phyloP scores from a whole-genome alignment of 805 yeast genomes.

The Tetrapisispora nanseiensis region DNA sequence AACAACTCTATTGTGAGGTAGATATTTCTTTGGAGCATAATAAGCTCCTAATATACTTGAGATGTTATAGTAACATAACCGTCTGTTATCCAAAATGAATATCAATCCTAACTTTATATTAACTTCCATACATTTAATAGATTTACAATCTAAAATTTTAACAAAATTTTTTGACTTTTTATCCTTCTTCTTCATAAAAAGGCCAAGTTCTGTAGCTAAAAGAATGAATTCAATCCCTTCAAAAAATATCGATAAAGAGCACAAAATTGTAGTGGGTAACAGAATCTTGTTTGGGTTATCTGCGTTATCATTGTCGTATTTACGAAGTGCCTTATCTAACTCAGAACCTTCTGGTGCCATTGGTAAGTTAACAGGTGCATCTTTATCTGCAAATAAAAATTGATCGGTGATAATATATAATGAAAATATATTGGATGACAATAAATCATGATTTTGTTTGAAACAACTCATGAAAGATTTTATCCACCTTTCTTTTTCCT shows the following conservation, averaged over 20 bases:
- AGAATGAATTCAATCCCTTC: slow-evolving; percentile 39
- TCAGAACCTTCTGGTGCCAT: slow-evolving; percentile 44
- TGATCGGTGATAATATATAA: slow-evolving; percentile 46
- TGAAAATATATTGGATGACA: slow-evolving; percentile 41
- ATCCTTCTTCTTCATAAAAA: slow-evolving; percentile 36
- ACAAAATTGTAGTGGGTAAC: slow-evolving; percentile 32
- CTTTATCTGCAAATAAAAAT: slow-evolving; percentile 55
- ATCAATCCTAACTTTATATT: slow-evolving; percentile 41
- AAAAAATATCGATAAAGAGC: slow-evolving; percentile 38
- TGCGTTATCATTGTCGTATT: slow-evolving; percentile 17
- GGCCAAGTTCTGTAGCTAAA: slow-evolving; percentile 55
- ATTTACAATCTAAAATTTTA: slow-evolving; percentile 29
- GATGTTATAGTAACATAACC: slow-evolving; percentile 51
- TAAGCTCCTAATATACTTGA: slow-evolving; percentile 54
- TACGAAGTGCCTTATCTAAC: slow-evolving; percentile 34
- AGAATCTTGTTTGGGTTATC: not conserved
- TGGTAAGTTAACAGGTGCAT: slow-evolving; percentile 43
- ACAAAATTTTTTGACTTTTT: slow-evolving; percentile 7
- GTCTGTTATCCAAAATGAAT: slow-evolving; percentile 48
- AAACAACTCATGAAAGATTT: slow-evolving; percentile 40
- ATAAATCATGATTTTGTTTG: slow-evolving; percentile 28
- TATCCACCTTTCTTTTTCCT: slow-evolving; percentile 53
- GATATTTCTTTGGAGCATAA: slow-evolving; percentile 32
- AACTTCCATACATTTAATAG: slow-evolving; percentile 49
- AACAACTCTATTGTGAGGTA: slow-evolving; percentile 30